Conservation (phyloP, 306 rosid species). For the Adenanthera pavonina region DNA sequence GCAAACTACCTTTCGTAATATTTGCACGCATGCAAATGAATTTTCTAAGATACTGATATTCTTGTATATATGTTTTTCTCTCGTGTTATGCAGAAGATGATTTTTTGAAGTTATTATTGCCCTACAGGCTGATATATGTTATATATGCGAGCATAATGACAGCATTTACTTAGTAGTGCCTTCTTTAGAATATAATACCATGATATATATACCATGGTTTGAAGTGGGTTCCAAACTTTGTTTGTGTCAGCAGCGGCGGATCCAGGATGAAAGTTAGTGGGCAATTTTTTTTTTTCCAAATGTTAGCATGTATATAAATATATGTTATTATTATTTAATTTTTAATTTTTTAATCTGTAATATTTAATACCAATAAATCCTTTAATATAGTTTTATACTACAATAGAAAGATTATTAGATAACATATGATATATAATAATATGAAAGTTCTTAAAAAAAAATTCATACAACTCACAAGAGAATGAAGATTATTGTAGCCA, state of each 20-base stretch:
- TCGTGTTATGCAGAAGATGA: slow-evolving; percentile 44
- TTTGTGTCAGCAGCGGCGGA: neutral
- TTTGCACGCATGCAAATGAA: slow-evolving; percentile 32
- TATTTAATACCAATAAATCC: too few species aligned
- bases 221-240: slow-evolving; percentile 30
- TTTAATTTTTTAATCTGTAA: too few species aligned
- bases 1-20: neutral
- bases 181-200: slow-evolving; percentile 32
- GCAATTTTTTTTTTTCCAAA: too few species aligned
- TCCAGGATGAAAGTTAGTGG: too few species aligned
- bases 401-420: too few species aligned
- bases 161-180: slow-evolving; percentile 37
- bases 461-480: too few species aligned
- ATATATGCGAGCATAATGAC: slow-evolving; percentile 36
- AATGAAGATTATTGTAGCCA: too few species aligned
- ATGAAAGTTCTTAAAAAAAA: too few species aligned
- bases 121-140: slow-evolving; percentile 40
- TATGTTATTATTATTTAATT: too few species aligned
- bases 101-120: slow-evolving; percentile 37
- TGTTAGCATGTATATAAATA: too few species aligned
- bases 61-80: slow-evolving; percentile 33
- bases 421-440: too few species aligned
- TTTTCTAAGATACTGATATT: slow-evolving; percentile 34
- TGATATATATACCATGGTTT: neutral
- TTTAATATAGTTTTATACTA: too few species aligned